Base-by-base conservation (phyloP, 352 stramenopile species). In the Globisporangium canariense region DNA sequence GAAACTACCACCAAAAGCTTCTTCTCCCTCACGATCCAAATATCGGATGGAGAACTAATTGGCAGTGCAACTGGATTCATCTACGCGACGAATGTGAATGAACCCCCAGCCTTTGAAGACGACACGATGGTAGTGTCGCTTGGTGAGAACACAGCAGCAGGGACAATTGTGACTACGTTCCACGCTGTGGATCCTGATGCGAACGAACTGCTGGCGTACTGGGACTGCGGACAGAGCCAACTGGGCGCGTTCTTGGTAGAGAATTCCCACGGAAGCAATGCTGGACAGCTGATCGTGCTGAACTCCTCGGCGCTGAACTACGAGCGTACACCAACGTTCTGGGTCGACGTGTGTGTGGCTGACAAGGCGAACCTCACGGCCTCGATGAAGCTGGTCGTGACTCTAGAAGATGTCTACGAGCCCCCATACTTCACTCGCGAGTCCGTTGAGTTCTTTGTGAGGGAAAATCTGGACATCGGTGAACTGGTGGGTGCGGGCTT, bases 401-500 rank as follows among this genome's bases (percentile, higher is more conserved):
- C 58, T 22, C 62, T 89, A 20, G 10, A 66, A 1, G 86, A 89
- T 45, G 77, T 89, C n/a, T 79, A 75, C 22, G 79, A 89, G 47
- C 70, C 77, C 0, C 71, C 77, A 13, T 77, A 67, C 3, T 86
- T 89, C 41, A 71, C 58, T 0, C 58, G 67, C 8, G 54, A 71
- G 8, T 25, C 60, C 1, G 41, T 83, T n/a, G 56, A 62, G 6
- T 71, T 86, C 28, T 32, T 41, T 3, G 58, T 78, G 10, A 46
- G 56, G 1, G 79, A 89, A 59, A 69, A 79, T 4, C 36, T 74
- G 52, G 40, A 9, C 2, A 51, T 53, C 3, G n/a, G 82, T 3
- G 64, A 1, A 3, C 60, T 83, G 0, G 22, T 64, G 1, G 59
- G 59, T 2, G 22, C 25, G 1, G 13, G 47, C 25, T 20, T 64